Evolutionary conservation across 2,329 filamentous ascomycete species (phyloP).

Genomic region (Monilinia fructicola): DNA sequence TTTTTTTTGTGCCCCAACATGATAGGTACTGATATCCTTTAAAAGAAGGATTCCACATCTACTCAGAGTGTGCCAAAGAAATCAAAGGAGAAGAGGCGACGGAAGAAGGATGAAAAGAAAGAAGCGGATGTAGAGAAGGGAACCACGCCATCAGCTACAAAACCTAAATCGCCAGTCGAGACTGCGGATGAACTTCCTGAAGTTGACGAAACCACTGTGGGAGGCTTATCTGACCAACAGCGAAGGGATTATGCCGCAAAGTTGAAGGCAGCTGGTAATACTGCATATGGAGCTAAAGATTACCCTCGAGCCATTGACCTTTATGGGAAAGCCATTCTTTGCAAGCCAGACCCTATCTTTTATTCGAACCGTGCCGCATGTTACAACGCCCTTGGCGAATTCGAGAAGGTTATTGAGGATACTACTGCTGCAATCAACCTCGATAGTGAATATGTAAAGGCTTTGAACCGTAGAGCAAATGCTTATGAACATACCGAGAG

Average conservation of each 20-base stretch:
- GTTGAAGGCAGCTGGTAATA: constrained; percentile 93
- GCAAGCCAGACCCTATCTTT: constrained; percentile 96
- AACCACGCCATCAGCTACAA: constrained; percentile 44
- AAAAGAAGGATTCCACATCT: constrained; percentile 34
- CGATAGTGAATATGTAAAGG: constrained; percentile 95
- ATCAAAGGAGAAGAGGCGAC: constrained; percentile 82
- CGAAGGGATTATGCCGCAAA: constrained; percentile 85
- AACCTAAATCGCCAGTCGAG: constrained; percentile 55
- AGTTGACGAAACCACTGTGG: constrained; percentile 58
- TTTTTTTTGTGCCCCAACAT: constrained; percentile 10
- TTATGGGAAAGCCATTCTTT: constrained; percentile 93
- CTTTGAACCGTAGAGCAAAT: constrained; percentile 91
- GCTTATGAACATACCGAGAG: constrained; percentile 91
- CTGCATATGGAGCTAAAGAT: constrained; percentile 90
- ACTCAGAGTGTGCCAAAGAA: constrained; percentile 58
- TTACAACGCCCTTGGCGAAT: constrained; percentile 89
- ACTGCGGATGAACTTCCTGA: constrained; percentile 69
- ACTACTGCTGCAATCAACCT: constrained; percentile 92
- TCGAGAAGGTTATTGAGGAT: constrained; percentile 95
- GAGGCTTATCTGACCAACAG: constrained; percentile 57
- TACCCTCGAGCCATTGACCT: constrained; percentile 92
- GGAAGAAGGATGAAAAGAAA: constrained; percentile 76
- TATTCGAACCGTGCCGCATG: constrained; percentile 98
- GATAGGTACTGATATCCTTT: constrained; percentile 27
- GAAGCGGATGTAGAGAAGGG: constrained; percentile 70